Evolutionary conservation across 176 grass and related monocot species (phyloP).

Genomic region (Elymus sibiricus): DNA sequence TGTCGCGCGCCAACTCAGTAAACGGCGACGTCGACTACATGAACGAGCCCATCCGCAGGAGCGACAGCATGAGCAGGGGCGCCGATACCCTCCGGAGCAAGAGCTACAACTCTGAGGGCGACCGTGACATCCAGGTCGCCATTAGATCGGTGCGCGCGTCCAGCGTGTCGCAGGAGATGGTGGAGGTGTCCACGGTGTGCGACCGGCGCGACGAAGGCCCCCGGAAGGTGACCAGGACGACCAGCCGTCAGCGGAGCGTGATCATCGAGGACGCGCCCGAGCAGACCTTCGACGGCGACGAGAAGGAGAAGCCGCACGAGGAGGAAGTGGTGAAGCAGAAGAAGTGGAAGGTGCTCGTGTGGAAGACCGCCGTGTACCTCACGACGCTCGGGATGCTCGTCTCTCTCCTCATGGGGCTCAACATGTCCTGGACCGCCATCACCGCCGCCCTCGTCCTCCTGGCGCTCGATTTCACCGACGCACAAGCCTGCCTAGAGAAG

Average conservation of each 20-base stretch:
- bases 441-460: constrained; percentile 84
- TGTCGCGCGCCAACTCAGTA: constrained; percentile 64
- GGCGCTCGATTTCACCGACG: constrained; percentile 91
- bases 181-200: constrained; percentile 47
- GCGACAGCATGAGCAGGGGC: constrained; percentile 30
- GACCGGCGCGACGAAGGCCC: constrained; percentile 38
- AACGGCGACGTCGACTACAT: constrained; percentile 37
- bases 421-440: constrained; percentile 97
- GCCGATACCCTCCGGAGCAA: constrained; percentile 43
- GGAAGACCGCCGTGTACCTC: constrained; percentile 77
- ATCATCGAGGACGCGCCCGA: constrained; percentile 43
- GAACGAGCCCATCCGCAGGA: constrained; percentile 34
- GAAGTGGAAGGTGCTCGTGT: constrained; percentile 65
- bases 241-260: constrained; percentile 53
- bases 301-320: constrained; percentile 27
- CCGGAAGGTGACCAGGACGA: constrained; percentile 46
- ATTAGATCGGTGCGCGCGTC: constrained; percentile 30
- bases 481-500: constrained; percentile 87
- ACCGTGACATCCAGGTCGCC: constrained; percentile 63
- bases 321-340: constrained; percentile 29
- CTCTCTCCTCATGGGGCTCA: constrained; percentile 76
- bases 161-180: constrained; percentile 54
- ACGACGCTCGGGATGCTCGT: constrained; percentile 85
- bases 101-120: constrained; percentile 60
- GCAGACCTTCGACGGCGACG: not conserved